Percentiles rank a stretch among this genome's conserved stretches.
These are phyloP conservation scores for Myriosclerotinia duriaeana DNA, from an alignment of 2,329 filamentous ascomycete species.

Conservation along the genomic window DNA sequence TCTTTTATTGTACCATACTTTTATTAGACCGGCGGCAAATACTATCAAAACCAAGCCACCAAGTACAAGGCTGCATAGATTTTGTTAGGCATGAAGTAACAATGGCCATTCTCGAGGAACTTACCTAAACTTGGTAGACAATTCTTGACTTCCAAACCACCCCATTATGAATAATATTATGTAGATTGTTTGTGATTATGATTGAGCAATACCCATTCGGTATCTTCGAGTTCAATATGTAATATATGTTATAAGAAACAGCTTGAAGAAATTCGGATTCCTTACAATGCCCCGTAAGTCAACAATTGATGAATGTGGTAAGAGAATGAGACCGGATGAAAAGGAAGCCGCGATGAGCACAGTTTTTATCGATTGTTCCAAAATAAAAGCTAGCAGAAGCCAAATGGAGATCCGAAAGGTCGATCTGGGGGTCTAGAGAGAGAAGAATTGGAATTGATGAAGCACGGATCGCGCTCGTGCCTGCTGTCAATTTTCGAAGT, in stretches of 20 bases:
- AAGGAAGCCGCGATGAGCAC: constrained; percentile 8
- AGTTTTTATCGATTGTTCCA: constrained; percentile 11
- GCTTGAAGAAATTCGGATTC: not conserved
- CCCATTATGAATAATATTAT: constrained; percentile 24
- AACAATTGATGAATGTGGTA: constrained; percentile 2
- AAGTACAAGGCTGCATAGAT: constrained; percentile 13
- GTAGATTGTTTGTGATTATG: not conserved
- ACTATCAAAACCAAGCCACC: constrained; percentile 12
- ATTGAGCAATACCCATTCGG: not conserved
- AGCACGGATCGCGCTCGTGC: constrained; percentile 4
- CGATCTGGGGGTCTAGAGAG: not conserved
- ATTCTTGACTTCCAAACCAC: constrained; percentile 19
- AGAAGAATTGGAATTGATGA: constrained; percentile 5
- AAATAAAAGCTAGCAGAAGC: not conserved
- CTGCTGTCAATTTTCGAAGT: constrained; percentile 9
- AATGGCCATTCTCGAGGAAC: not conserved
- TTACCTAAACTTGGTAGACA: constrained; percentile 22
- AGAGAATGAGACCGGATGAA: constrained; percentile 7
- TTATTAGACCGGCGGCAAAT: constrained; percentile 7
- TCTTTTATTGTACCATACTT: constrained; percentile 21
- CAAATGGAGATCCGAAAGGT: constrained; percentile 10
- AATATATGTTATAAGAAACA: not conserved
- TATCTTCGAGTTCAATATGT: not conserved
- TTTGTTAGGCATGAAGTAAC: not conserved
- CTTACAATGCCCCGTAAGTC: not conserved